Percentiles rank a stretch among this genome's conserved stretches.
Conservation (phyloP, 2,329 filamentous ascomycete species). For the Colletotrichum cordylinicola region DNA sequence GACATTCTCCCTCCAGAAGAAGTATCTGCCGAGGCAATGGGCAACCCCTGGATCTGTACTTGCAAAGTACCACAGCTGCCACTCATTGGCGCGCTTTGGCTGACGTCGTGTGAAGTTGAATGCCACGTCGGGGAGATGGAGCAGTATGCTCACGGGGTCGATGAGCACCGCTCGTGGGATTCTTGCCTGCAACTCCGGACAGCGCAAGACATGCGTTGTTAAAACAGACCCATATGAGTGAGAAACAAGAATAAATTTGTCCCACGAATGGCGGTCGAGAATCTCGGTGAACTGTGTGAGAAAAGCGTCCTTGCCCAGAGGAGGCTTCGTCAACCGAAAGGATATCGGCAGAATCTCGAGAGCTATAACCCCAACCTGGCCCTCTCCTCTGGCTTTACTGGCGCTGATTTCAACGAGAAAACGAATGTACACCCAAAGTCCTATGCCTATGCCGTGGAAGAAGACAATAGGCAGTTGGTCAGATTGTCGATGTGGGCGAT, state of each 20-base stretch:
- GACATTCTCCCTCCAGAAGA: slow-evolving; percentile 76
- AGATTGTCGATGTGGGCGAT: slow-evolving; percentile 64
- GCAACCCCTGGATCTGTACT: slow-evolving; percentile 71
- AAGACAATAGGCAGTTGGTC: slow-evolving; percentile 66
- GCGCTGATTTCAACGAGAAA: slow-evolving; percentile 60
- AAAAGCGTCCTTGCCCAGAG: slow-evolving; percentile 58
- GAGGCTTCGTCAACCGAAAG: slow-evolving; percentile 63
- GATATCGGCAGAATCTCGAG: slow-evolving; percentile 71
- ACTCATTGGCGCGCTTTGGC: slow-evolving; percentile 68
- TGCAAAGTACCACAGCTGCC: slow-evolving; percentile 74
- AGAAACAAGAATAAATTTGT: slow-evolving; percentile 63
- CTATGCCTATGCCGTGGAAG: slow-evolving; percentile 75
- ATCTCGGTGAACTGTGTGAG: slow-evolving; percentile 61
- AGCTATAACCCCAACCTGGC: slow-evolving; percentile 66
- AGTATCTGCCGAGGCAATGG: slow-evolving; percentile 67
- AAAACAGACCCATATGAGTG: slow-evolving; percentile 69
- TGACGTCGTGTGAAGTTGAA: slow-evolving; percentile 70
- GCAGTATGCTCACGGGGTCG: slow-evolving; percentile 70
- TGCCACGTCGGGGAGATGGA: slow-evolving; percentile 73
- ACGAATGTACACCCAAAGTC: slow-evolving; percentile 65
- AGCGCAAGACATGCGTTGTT: slow-evolving; percentile 65
- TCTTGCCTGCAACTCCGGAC: slow-evolving; percentile 51
- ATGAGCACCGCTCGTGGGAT: slow-evolving; percentile 54
- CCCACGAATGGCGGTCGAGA: slow-evolving; percentile 61
- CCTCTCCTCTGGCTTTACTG: slow-evolving; percentile 22